Evolutionary conservation across 805 yeast genomes (phyloP), one percentile per base, ranked within the genome.

Genomic region (Teunomyces gatunensis): DNA sequence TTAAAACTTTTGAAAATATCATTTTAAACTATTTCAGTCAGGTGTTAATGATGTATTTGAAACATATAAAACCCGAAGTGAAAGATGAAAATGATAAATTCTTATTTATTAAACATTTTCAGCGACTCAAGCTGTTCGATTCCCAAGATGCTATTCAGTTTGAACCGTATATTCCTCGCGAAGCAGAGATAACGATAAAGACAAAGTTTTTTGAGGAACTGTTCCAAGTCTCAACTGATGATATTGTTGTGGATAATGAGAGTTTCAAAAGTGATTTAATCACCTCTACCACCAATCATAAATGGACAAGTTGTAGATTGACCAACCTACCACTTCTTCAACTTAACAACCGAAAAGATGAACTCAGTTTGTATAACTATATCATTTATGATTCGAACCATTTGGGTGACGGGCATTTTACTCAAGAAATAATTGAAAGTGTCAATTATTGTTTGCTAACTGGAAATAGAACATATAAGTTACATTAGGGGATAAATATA

Each of bases 241-340:
- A 49, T 36, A 52, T 53, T 10, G 60, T 56, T 20, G 47, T 47
- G 3, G 50, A 51, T 4, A 25, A 17, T 5, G 28, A 29, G 4
- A 27, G 20, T 10, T 15, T 9, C 15, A n/a, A 4, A 7, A 42
- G 28, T 7, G 44, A 50, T n/a, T 48, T 61, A 9, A 57, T 56
- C 1, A 54, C 39, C 25, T 71, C 76, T 2, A 55, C 58, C 5
- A 54, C 69, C 0, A 55, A 60, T 10, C 78, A 73, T 45, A 53
- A 52, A 23, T 73, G 77, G 77, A 53, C 65, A 1, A 57, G 64
- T 35, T 73, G 78, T 48, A 58, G 60, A 29, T 52, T 71, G 46
- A 69, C 75, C 0, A 51, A 58, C 12, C 47, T 73, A 6, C 78
- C 78, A 2, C 50, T 73, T 17, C 47, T 73, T 30, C 69, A 65